Percentiles rank a stretch among this genome's conserved stretches.
Evolutionary conservation across 2,329 filamentous ascomycete genomes (phyloP).

Genomic region (Aspergillus glaucus): DNA sequence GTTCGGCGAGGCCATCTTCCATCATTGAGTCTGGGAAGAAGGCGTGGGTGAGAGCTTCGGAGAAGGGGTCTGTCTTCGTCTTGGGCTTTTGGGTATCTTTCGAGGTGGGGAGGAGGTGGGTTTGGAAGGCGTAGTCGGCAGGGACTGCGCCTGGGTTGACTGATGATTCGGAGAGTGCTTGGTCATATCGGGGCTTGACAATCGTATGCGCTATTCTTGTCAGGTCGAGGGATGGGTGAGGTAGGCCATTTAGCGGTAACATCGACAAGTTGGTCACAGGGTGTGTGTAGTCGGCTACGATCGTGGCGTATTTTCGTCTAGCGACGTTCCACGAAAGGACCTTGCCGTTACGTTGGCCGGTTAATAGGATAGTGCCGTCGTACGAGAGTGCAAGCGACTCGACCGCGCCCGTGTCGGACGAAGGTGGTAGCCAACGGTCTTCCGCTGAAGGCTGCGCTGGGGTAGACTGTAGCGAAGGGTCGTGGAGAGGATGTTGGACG

Average conservation of each 20-base stretch:
- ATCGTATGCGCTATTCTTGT: constrained; percentile 55
- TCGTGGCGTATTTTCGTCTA: constrained; percentile 60
- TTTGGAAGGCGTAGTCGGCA: constrained; percentile 37
- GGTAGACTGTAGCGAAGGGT: constrained; percentile 31
- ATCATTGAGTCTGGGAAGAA: constrained; percentile 34
- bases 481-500: constrained; percentile 32
- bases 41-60: constrained; percentile 32
- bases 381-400: constrained; percentile 69
- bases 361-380: constrained; percentile 72
- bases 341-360: constrained; percentile 74
- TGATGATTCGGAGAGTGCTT: constrained; percentile 30
- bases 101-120: constrained; percentile 27
- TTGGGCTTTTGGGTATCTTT: constrained; percentile 1
- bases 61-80: constrained; percentile 22
- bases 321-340: constrained; percentile 75
- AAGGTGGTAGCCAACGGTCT: constrained; percentile 46
- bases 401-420: constrained; percentile 59
- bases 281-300: constrained; percentile 67
- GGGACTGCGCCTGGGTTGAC: constrained; percentile 34
- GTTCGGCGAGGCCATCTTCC: constrained; percentile 37
- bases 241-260: constrained; percentile 53
- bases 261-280: constrained; percentile 78
- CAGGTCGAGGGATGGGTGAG: constrained; percentile 23
- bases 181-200: constrained; percentile 63
- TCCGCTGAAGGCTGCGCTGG: constrained; percentile 35